Evolutionary conservation across 2,329 filamentous ascomycete genomes (phyloP).

Genomic region (Capronia coronata): DNA sequence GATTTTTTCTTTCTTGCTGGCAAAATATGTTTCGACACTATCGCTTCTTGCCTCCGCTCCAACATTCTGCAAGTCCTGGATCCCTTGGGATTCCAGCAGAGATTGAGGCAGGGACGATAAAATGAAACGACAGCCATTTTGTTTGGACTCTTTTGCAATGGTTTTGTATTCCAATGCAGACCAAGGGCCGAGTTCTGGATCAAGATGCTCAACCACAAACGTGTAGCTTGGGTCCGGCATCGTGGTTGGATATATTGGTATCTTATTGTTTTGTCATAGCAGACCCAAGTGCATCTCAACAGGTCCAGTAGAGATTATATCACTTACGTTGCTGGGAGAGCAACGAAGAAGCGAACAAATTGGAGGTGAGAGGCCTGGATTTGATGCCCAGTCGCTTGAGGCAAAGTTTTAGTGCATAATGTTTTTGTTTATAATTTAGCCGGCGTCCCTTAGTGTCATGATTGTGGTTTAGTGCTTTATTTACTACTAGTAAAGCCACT

Average conservation of each 20-base stretch:
- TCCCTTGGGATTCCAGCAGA: conserved; percentile 54
- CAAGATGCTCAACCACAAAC: conserved; percentile 94
- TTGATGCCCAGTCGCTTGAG: no score
- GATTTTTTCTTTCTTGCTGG: conserved; percentile 63
- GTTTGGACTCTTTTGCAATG: conserved; percentile 74
- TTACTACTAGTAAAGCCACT: no score
- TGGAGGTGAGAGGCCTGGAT: neutral
- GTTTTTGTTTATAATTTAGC: no score
- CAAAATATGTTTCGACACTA: conserved; percentile 78
- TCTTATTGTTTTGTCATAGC: neutral
- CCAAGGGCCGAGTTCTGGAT: conserved; percentile 89
- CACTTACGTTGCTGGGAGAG: neutral
- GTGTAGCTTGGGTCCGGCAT: conserved; percentile 49
- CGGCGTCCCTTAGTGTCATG: no score
- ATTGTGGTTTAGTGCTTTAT: no score
- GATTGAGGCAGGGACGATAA: conserved; percentile 70
- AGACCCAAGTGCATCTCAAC: neutral
- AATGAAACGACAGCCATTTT: conserved; percentile 62
- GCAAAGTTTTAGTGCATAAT: no score
- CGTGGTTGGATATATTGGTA: conserved; percentile 15
- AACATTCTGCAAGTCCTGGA: conserved; percentile 53
- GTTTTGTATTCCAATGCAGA: conserved; percentile 85
- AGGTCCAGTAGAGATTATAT: no score
- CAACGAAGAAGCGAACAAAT: neutral
- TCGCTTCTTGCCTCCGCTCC: conserved; percentile 65